These are phyloP conservation scores for bread wheat (Triticum aestivum) DNA, from an alignment of 176 grass and related monocot species.

Conservation along the genomic window IWGSC_CS_RefSeq_v2.1 NC_057794.1:463341477-463341976, in stretches of 20 bases:
- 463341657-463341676: slow-evolving; percentile 66
- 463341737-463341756: slow-evolving; percentile 89
- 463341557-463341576: slow-evolving; percentile 80
- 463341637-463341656: slow-evolving; percentile 70
- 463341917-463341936: too few relatives aligned
- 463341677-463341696: slow-evolving; percentile 67
- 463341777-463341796: slow-evolving; percentile 87
- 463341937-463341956: too few relatives aligned
- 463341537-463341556: slow-evolving; percentile 90
- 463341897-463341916: too few relatives aligned
- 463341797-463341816: slow-evolving; percentile 90
- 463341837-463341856: slow-evolving; percentile 81
- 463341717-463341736: slow-evolving; percentile 88
- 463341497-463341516: slow-evolving; percentile 77
- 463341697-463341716: slow-evolving; percentile 85
- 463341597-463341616: slow-evolving; percentile 90
- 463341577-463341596: slow-evolving; percentile 87
- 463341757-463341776: slow-evolving; percentile 90
- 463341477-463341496: slow-evolving; percentile 71
- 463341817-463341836: slow-evolving; percentile 75
- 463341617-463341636: slow-evolving; percentile 70
- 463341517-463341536: slow-evolving; percentile 97
- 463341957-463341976: too few relatives aligned
- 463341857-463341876: slow-evolving; percentile 87
- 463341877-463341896: slow-evolving; percentile 53